These are phyloP conservation scores for Strobilomyces dryophilus DNA, from an alignment of 768 basidiomycete genomes.

Conservation along the genomic window DNA sequence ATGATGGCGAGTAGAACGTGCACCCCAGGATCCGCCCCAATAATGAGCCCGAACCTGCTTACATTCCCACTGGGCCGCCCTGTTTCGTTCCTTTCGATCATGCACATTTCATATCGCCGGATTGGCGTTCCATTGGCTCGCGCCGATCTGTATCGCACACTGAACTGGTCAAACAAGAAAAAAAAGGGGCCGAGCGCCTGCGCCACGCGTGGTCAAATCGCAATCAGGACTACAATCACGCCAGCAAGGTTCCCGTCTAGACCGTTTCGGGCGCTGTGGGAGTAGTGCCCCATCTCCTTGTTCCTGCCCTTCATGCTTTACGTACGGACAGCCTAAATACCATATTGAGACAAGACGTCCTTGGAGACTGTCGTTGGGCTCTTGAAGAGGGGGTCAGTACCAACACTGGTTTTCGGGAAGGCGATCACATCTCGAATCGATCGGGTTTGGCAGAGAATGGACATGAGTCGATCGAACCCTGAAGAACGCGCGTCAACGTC, in stretches of 20 bases:
- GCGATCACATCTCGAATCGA: constrained; percentile 96
- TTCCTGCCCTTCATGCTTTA: constrained; percentile 5
- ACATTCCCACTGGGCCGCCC: neutral
- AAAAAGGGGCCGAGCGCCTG: neutral
- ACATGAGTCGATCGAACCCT: constrained; percentile 94
- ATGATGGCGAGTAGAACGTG: neutral
- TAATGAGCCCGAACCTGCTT: neutral
- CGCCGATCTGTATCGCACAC: neutral
- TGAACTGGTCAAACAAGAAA: neutral
- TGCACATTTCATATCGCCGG: neutral
- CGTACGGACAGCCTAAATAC: constrained; percentile 39
- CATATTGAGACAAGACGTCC: constrained; percentile 60
- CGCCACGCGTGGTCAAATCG: neutral
- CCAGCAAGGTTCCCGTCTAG: neutral
- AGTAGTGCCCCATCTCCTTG: neutral
- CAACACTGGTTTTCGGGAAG: constrained; percentile 86
- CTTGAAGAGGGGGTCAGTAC: constrained; percentile 84
- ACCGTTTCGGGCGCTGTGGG: neutral
- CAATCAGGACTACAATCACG: neutral
- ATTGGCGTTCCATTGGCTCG: neutral
- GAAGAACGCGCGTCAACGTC: constrained; percentile 9
- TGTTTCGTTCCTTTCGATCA: neutral
- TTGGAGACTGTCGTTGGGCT: constrained; percentile 65
- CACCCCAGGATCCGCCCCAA: neutral
- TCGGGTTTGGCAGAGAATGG: constrained; percentile 80